phyloP scores from a whole-genome alignment of 2,329 filamentous ascomycete species.

The Diaporthe destruens region DNA sequence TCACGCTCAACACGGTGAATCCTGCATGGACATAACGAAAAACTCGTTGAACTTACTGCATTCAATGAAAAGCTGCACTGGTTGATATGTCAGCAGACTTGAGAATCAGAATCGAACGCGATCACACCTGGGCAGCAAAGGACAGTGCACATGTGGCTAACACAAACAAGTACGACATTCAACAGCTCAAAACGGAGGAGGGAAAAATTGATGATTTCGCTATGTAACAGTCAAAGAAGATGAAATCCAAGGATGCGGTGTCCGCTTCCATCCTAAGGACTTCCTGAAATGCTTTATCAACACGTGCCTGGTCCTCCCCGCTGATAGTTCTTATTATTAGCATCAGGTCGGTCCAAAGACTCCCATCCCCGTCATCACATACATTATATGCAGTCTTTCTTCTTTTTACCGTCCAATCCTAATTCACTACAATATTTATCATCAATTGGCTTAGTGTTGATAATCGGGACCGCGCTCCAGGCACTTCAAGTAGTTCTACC shows the following conservation, averaged over 20 bases:
- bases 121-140: no score
- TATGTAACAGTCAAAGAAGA: background rate
- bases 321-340: background rate
- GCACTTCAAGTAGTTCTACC: background rate
- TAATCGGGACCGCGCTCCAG: background rate
- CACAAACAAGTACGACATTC: background rate
- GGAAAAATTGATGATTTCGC: background rate
- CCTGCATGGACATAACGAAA: background rate
- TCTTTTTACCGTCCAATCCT: background rate
- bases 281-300: background rate
- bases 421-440: background rate
- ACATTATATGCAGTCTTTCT: background rate
- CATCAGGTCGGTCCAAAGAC: background rate
- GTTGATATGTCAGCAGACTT: background rate
- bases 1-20: no score
- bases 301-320: background rate
- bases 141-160: background rate
- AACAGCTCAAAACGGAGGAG: background rate
- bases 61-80: background rate
- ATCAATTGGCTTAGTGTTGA: background rate
- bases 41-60: background rate
- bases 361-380: background rate
- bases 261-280: background rate
- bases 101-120: no score
- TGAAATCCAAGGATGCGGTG: background rate